These are phyloP conservation scores for Chamaenerion angustifolium DNA, from an alignment of 345 rosid genomes.

Conservation along the genomic window DNA sequence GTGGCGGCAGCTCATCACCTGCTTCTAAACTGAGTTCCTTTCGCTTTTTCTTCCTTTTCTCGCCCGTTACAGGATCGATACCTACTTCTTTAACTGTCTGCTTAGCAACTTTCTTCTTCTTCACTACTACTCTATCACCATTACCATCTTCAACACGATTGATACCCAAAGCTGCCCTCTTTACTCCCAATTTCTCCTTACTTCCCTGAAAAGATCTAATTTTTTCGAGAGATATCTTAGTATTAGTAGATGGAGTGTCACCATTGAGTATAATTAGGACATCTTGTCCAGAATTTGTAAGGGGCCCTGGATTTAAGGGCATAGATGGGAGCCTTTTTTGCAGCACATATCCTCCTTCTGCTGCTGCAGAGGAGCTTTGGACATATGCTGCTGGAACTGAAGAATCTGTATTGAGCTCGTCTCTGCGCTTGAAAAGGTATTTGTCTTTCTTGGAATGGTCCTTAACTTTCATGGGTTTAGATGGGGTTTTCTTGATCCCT, in stretches of 20 bases:
- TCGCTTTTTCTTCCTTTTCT: conserved; percentile 52
- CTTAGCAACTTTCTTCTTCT: conserved; percentile 45
- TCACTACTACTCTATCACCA: conserved; percentile 29
- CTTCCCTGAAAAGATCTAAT: conserved; percentile 10
- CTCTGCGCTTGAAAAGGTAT: conserved; percentile 71
- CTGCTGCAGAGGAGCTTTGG: conserved; percentile 29
- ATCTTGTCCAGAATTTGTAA: conserved; percentile 23
- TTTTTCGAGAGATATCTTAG: conserved; percentile 3
- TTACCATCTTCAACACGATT: conserved; percentile 23
- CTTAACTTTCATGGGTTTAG: conserved; percentile 55
- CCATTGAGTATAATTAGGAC: too few relatives aligned
- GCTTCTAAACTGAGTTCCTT: conserved; percentile 25
- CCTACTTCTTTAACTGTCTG: conserved; percentile 28
- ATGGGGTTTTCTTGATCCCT: conserved; percentile 37
- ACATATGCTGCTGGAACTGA: conserved; percentile 18
- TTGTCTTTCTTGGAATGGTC: conserved; percentile 63
- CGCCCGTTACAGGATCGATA: conserved; percentile 18
- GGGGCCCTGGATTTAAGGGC: conserved; percentile 13
- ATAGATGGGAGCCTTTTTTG: conserved; percentile 42
- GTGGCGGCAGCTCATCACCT: conserved; percentile 24
- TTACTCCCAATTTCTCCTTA: conserved; percentile 13
- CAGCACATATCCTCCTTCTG: conserved; percentile 48
- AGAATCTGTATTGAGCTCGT: conserved; percentile 33
- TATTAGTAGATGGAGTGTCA: conserved; percentile 16
- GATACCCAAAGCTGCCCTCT: conserved; percentile 15